Evolutionary conservation across 2,329 filamentous ascomycete species (phyloP).

Genomic region (Fusarium xylarioides): DNA sequence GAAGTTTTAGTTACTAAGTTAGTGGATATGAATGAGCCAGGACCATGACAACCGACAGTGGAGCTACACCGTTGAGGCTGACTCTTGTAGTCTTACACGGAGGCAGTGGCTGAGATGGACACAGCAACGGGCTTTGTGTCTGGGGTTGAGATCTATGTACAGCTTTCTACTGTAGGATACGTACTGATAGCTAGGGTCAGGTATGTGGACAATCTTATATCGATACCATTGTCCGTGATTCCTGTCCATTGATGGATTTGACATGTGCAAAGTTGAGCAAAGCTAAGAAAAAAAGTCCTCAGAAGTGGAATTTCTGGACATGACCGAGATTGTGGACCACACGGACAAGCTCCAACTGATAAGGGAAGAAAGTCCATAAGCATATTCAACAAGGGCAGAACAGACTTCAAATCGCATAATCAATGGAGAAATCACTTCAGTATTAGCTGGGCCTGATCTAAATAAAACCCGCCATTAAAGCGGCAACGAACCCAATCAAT

Average conservation of each 20-base stretch:
- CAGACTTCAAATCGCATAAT: not conserved
- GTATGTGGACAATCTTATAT: not conserved
- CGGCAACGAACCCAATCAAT: slow-evolving; percentile 27
- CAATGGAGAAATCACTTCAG: not conserved
- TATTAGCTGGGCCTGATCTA: not conserved
- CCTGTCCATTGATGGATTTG: not conserved
- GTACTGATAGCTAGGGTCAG: not conserved
- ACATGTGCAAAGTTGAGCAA: not conserved
- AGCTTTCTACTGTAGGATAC: not conserved
- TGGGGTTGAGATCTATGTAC: not conserved
- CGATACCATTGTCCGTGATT: not conserved
- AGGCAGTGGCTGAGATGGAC: slow-evolving; percentile 1
- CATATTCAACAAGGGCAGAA: not conserved
- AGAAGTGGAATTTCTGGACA: slow-evolving; percentile 20
- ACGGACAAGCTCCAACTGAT: slow-evolving; percentile 10
- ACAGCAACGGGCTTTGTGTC: not conserved
- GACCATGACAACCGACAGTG: slow-evolving; percentile 13
- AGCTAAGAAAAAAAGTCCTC: not conserved
- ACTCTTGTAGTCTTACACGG: not conserved
- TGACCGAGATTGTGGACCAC: slow-evolving; percentile 32
- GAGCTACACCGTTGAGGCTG: slow-evolving; percentile 11
- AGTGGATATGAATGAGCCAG: slow-evolving; percentile 21
- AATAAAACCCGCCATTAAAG: slow-evolving; percentile 17
- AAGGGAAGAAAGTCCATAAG: not conserved
- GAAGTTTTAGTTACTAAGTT: slow-evolving; percentile 18